Evolutionary conservation across 495 filamentous ascomycete species (phyloP).

Genomic region (Penicillium riverlandense): DNA sequence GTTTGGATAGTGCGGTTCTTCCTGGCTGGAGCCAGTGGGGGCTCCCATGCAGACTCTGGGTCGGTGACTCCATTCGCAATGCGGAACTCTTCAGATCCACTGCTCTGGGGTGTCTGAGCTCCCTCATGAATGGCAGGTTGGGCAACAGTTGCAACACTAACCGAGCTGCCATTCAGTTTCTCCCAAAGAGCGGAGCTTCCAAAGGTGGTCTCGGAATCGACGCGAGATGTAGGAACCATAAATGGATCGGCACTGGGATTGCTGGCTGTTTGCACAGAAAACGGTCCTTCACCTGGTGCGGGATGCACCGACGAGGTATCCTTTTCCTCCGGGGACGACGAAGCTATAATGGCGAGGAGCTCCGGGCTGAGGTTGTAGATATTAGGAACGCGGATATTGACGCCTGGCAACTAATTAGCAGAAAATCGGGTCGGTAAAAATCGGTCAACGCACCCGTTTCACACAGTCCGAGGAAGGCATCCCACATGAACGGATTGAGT

Average conservation of each 20-base stretch:
- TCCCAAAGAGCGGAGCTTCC: slow-evolving; percentile 50
- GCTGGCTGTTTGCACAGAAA: slow-evolving; percentile 37
- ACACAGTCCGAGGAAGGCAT: slow-evolving; percentile 81
- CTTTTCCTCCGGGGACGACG: slow-evolving; percentile 27
- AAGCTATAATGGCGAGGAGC: slow-evolving; percentile 44
- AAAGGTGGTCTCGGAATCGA: slow-evolving; percentile 31
- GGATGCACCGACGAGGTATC: slow-evolving; percentile 31
- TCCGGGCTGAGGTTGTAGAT: slow-evolving; percentile 77
- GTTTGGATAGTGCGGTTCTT: slow-evolving; percentile 53
- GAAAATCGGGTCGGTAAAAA: slow-evolving; percentile 1
- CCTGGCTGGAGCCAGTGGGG: slow-evolving; percentile 60
- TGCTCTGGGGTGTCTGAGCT: slow-evolving; percentile 39
- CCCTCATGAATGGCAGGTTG: slow-evolving; percentile 30
- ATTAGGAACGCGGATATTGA: slow-evolving; percentile 67
- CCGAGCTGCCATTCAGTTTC: slow-evolving; percentile 47
- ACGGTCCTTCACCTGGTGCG: slow-evolving; percentile 24
- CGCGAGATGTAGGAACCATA: slow-evolving; percentile 33
- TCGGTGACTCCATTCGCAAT: slow-evolving; percentile 26
- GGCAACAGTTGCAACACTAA: slow-evolving; percentile 26
- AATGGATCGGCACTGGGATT: slow-evolving; percentile 41
- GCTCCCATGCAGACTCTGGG: slow-evolving; percentile 40
- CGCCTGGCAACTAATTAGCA: slow-evolving; percentile 48
- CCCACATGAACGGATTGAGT: slow-evolving; percentile 95
- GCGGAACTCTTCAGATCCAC: slow-evolving; percentile 36
- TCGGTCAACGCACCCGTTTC: slow-evolving; percentile 48